Evolutionary conservation across 116 monocot species (phyloP).

Genomic region (Phalaenopsis hybrid): DNA sequence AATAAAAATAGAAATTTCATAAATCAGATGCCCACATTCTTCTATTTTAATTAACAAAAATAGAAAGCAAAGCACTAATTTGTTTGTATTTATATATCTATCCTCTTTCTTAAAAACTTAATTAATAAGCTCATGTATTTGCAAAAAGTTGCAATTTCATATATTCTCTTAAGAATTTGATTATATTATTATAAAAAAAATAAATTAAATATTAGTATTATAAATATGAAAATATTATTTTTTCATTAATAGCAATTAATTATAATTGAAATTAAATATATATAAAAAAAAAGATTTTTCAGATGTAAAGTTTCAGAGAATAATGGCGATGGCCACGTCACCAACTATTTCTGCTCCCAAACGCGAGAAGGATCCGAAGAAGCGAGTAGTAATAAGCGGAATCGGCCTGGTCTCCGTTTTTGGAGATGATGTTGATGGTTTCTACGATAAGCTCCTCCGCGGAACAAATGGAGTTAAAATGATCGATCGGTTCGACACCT

Average conservation of each 20-base stretch:
- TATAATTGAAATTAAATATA: too few species aligned
- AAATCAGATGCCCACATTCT: too few species aligned
- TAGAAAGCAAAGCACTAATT: too few species aligned
- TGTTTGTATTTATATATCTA: too few species aligned
- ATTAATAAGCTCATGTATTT: neutral
- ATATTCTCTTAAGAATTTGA: neutral
- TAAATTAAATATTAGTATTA: too few species aligned
- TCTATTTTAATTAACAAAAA: too few species aligned
- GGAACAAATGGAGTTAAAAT: conserved; percentile 33
- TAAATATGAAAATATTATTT: neutral
- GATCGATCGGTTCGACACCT: conserved; percentile 40
- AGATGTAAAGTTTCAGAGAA: conserved; percentile 9
- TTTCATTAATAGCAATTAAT: too few species aligned
- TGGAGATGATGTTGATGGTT: conserved; percentile 29
- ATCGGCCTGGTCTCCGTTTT: too few species aligned
- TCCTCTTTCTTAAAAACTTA: neutral
- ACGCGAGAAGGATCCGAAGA: conserved; percentile 40
- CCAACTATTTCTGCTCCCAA: conserved; percentile 21
- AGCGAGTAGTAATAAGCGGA: conserved; percentile 37
- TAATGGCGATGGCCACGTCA: conserved; percentile 11
- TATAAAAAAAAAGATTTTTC: neutral
- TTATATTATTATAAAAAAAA: neutral
- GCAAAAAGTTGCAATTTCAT: neutral
- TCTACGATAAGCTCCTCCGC: conserved; percentile 40
- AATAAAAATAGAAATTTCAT: too few species aligned